A percentile compares a stretch with the other conserved stretches of the same genome.
These are phyloP conservation scores for Hypoxylon sp. DNA, from an alignment of 2,329 filamentous ascomycete genomes.

Conservation along the genomic window DNA sequence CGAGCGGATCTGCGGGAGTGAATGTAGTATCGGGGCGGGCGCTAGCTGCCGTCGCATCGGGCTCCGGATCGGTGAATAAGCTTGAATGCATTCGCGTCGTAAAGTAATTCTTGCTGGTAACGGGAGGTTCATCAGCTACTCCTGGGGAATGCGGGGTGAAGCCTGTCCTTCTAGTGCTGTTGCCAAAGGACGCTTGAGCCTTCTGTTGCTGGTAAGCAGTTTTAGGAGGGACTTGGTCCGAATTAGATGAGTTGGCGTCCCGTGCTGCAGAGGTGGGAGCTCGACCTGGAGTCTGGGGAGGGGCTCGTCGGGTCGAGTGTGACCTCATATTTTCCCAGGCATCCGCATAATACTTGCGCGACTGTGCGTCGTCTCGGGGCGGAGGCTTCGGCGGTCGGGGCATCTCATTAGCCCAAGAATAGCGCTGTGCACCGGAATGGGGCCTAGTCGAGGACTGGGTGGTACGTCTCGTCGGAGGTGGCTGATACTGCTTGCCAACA, in stretches of 20 bases:
- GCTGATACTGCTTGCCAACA: constrained; percentile 62
- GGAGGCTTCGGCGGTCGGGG: constrained; percentile 39
- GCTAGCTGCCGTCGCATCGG: constrained; percentile 36
- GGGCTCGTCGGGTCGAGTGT: constrained; percentile 41
- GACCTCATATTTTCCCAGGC: constrained; percentile 56
- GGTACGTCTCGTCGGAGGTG: constrained; percentile 58
- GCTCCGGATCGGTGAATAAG: constrained; percentile 48
- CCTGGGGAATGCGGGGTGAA: constrained; percentile 64
- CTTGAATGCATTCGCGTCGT: constrained; percentile 53
- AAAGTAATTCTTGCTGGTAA: constrained; percentile 64
- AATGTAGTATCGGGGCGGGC: constrained; percentile 12
- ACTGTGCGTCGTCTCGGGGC: constrained; percentile 46
- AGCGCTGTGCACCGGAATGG: constrained; percentile 60
- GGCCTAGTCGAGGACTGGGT: constrained; percentile 41
- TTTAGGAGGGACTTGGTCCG: constrained; percentile 58
- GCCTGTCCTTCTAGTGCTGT: constrained; percentile 57
- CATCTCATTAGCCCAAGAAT: constrained; percentile 49
- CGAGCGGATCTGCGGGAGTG: constrained; percentile 61
- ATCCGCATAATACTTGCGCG: constrained; percentile 48
- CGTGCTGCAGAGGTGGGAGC: constrained; percentile 48
- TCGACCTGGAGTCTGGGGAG: constrained; percentile 47
- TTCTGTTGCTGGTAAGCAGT: constrained; percentile 67
- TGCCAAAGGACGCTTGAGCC: constrained; percentile 67
- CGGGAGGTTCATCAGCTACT: constrained; percentile 65
- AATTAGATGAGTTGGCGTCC: constrained; percentile 44